These are phyloP conservation scores for Nakazawaea anatomiae DNA, from an alignment of 805 yeast genomes.

Conservation along the genomic window DNA sequence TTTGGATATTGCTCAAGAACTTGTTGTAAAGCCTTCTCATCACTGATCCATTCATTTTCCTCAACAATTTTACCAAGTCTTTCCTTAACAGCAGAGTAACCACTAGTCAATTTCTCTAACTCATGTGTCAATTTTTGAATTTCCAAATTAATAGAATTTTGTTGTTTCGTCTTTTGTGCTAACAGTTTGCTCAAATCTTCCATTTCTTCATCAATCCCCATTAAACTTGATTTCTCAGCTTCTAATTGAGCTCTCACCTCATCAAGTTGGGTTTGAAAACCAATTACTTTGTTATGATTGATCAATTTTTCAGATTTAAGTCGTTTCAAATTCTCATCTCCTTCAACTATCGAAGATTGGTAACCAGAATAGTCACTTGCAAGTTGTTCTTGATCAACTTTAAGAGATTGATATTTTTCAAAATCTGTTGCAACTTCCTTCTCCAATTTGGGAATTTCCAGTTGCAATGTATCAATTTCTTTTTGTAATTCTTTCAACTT, in stretches of 20 bases:
- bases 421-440: slow-evolving; percentile 37
- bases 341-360: slow-evolving; percentile 34
- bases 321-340: slow-evolving; percentile 28
- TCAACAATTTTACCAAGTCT: slow-evolving; percentile 40
- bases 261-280: slow-evolving; percentile 21
- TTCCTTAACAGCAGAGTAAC: slow-evolving; percentile 28
- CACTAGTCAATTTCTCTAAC: slow-evolving; percentile 39
- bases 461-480: slow-evolving; percentile 40
- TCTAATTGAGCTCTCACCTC: slow-evolving; percentile 32
- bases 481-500: slow-evolving; percentile 61
- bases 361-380: slow-evolving; percentile 46
- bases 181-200: slow-evolving; percentile 47
- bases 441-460: slow-evolving; percentile 30
- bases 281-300: slow-evolving; percentile 22
- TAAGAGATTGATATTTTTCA: slow-evolving; percentile 53
- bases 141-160: slow-evolving; percentile 43
- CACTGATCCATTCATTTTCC: slow-evolving; percentile 70
- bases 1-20: slow-evolving; percentile 58
- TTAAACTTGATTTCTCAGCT: slow-evolving; percentile 49
- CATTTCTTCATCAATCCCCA: slow-evolving; percentile 75
- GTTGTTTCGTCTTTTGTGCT: slow-evolving; percentile 34
- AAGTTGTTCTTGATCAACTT: slow-evolving; percentile 67
- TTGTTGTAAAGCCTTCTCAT: slow-evolving; percentile 48
- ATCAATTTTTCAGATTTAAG: slow-evolving; percentile 21
- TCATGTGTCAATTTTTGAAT: slow-evolving; percentile 52